Evolutionary conservation across 352 stramenopile species (phyloP).

Genomic region (Aphanomyces invadans): DNA sequence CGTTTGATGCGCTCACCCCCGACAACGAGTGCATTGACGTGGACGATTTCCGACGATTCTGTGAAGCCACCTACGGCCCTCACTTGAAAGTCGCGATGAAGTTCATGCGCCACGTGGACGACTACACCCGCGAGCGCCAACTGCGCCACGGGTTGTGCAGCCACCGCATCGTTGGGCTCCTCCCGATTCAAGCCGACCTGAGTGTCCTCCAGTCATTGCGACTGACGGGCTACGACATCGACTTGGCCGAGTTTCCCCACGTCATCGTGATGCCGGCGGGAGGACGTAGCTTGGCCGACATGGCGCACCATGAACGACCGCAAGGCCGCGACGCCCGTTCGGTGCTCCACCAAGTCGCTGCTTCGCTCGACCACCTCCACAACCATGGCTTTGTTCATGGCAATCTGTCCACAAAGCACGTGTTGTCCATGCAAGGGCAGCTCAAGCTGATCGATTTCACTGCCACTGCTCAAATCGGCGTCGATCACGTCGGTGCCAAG

Average conservation of each 20-base stretch:
- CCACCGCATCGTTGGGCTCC: background rate
- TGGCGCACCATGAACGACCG: background rate
- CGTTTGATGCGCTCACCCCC: background rate
- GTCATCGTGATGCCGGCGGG: background rate
- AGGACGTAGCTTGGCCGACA: background rate
- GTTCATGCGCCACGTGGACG: background rate
- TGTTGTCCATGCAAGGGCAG: conserved; percentile 13
- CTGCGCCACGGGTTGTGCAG: background rate
- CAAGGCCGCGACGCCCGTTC: background rate
- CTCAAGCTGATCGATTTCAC: conserved; percentile 28
- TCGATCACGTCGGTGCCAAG: conserved; percentile 15
- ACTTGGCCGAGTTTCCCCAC: background rate
- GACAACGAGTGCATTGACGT: background rate
- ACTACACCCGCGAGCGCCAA: background rate
- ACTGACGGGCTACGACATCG: background rate
- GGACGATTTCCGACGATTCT: background rate
- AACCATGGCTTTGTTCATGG: conserved; percentile 17
- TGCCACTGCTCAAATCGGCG: background rate
- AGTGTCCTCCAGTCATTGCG: background rate
- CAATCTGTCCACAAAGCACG: conserved; percentile 26
- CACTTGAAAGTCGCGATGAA: background rate
- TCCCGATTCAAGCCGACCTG: background rate
- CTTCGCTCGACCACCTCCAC: background rate
- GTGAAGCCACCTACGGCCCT: background rate
- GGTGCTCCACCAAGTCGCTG: background rate